Percentiles rank a stretch among this genome's conserved stretches.
Evolutionary conservation across 202 grass and related monocot species (phyloP).

Genomic region (Zoysia matrella): DNA sequence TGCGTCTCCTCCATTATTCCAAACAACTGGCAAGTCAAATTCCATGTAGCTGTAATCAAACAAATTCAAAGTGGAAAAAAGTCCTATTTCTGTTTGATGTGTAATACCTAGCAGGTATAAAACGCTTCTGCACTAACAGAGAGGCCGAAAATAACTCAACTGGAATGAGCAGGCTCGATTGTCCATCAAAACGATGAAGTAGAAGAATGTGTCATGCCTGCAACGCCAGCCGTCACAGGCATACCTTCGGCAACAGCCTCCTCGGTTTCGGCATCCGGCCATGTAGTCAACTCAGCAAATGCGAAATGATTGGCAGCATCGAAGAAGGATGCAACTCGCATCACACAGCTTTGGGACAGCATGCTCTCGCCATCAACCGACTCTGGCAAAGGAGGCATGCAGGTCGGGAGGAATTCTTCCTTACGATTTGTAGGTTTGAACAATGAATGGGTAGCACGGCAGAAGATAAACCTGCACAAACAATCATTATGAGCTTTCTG

Average conservation of each 20-base stretch:
- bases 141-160: not conserved
- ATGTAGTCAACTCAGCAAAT: constrained; percentile 57
- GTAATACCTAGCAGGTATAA: not conserved
- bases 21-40: not conserved
- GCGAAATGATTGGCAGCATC: constrained; percentile 58
- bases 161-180: not conserved
- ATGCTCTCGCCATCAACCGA: constrained; percentile 54
- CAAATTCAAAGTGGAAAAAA: not conserved
- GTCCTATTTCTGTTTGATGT: constrained; percentile 16
- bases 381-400: constrained; percentile 72
- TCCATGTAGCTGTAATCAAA: not conserved
- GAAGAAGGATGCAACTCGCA: constrained; percentile 67
- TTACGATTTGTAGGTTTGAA: constrained; percentile 52
- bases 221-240: not conserved
- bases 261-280: constrained; percentile 41
- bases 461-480: constrained; percentile 92
- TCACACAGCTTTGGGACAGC: constrained; percentile 69
- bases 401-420: constrained; percentile 64
- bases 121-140: not conserved
- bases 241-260: constrained; percentile 14
- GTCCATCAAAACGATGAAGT: constrained; percentile 39
- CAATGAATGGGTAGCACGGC: constrained; percentile 59
- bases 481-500: constrained; percentile 12
- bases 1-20: not conserved
- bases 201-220: not conserved